These are phyloP conservation scores for Rhipidocladum racemiflorum DNA, from an alignment of 176 grass and related monocot genomes.

Conservation along the genomic window DNA sequence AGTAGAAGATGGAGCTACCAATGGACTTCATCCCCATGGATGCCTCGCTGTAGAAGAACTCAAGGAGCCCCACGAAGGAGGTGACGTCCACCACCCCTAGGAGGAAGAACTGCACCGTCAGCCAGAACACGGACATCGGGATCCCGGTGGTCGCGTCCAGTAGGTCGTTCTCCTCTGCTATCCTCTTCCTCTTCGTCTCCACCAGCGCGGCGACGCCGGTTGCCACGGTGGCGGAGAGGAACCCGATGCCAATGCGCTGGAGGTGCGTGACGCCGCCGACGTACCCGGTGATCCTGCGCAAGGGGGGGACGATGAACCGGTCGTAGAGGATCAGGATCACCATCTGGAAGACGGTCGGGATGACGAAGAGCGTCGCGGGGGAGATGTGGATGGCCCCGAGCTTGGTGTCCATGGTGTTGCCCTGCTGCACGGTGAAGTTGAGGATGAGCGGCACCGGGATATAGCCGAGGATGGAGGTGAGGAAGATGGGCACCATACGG, in stretches of 20 bases:
- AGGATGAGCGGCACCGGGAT: slow-evolving; percentile 55
- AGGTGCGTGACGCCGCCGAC: slow-evolving; percentile 70
- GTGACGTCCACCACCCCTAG: slow-evolving; percentile 78
- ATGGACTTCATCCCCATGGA: slow-evolving; percentile 78
- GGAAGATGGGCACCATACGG: slow-evolving; percentile 73
- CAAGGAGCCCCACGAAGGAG: slow-evolving; percentile 80
- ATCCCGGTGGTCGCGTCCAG: slow-evolving; percentile 23
- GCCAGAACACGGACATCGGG: slow-evolving; percentile 76
- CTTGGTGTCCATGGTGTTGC: slow-evolving; percentile 74
- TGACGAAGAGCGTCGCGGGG: slow-evolving; percentile 66
- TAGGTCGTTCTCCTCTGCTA: slow-evolving; percentile 30
- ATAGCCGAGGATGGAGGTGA: slow-evolving; percentile 55
- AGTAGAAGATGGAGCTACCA: slow-evolving; percentile 79
- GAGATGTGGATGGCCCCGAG: slow-evolving; percentile 53
- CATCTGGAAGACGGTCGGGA: slow-evolving; percentile 77
- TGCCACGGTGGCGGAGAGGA: slow-evolving; percentile 43
- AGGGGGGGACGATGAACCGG: slow-evolving; percentile 48
- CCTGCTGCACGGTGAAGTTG: slow-evolving; percentile 81
- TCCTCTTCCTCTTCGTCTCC: slow-evolving; percentile 47
- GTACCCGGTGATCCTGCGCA: slow-evolving; percentile 51
- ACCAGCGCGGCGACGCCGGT: slow-evolving; percentile 54
- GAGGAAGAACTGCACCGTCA: slow-evolving; percentile 71
- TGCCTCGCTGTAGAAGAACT: slow-evolving; percentile 86
- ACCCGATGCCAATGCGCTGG: slow-evolving; percentile 68
- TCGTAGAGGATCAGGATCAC: slow-evolving; percentile 69